Base-by-base conservation (phyloP, 2,329 filamentous ascomycete species). In the Dactylellina drechsleri region DNA sequence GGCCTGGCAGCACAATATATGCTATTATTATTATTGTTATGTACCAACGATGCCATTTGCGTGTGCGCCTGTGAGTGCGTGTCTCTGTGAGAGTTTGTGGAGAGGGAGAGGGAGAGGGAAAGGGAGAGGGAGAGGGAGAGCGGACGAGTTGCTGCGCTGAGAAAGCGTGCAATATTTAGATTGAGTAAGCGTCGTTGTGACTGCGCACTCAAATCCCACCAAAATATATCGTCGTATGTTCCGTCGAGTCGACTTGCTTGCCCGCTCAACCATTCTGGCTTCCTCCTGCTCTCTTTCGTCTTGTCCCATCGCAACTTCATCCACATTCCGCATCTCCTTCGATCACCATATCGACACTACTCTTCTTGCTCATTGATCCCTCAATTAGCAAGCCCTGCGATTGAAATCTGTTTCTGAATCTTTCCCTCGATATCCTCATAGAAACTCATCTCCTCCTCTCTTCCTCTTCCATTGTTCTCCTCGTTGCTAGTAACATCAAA, bases 371-470 rank as follows among this genome's bases (percentile, higher is more conserved):
- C n/a, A 23, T 41, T 56, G 47, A 53, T 18, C 18, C 49, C 12
- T 28, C 49, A 10, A 62, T 57, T 41, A 57, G 53, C 31, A 40
- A 43, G 7, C 23, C 10, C 41, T 28, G n/a, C 36, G 13, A 28
- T 8, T 45, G 16, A 54, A 54, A 47, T 64, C 50, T 56, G 23
- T 40, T 28, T 26, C 31, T 52, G n/a, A 26, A 36, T 18, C 10
- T n/a, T 40, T 53, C 20, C 59, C 23, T 50, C 57, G 41, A 43
- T 43, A 23, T 56, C 52, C 18, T 40, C 50, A 16, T 50, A 31
- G 36, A 52, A 57, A 49, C 53, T 15, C 50, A 2, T 41, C 40
- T 49, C n/a, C 23, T 60, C 12, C 20, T 15, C 50, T 54, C 16
- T 36, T 18, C 23, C 54, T 58, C 36, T 13, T 56, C 53, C 16